phyloP scores from a whole-genome alignment of 108 stramenopile genomes.

The Discostella pseudostelligera region DNA sequence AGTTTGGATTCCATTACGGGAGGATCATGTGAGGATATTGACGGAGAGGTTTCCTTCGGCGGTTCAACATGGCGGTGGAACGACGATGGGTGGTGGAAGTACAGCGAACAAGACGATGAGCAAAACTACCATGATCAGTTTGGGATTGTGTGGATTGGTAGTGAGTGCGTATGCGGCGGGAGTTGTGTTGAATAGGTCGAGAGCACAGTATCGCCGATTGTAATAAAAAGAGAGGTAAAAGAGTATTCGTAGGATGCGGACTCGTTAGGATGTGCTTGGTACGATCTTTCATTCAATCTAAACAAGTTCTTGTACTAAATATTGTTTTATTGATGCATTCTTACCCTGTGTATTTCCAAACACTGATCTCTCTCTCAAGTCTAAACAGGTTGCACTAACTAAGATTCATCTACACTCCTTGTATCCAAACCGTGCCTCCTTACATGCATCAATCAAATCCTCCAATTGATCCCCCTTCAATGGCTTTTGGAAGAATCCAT shows the following conservation, averaged over 20 bases:
- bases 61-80: neutral
- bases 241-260: too few species aligned
- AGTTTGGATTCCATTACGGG: conserved; percentile 72
- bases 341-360: too few species aligned
- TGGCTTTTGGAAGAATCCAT: conserved; percentile 29
- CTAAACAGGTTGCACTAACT: too few species aligned
- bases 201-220: conserved; percentile 1
- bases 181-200: neutral
- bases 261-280: too few species aligned
- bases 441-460: neutral
- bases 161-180: neutral
- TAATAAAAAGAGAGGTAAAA: neutral
- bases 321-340: too few species aligned
- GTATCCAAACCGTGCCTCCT: neutral
- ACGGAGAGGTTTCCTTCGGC: conserved; percentile 26
- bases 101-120: neutral
- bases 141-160: conserved; percentile 1
- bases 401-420: too few species aligned
- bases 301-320: too few species aligned
- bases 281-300: too few species aligned
- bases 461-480: conserved; percentile 3
- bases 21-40: conserved; percentile 60
- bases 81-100: neutral
- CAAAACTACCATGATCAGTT: neutral
- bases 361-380: too few species aligned